A percentile compares a stretch with the other conserved stretches of the same genome.
Evolutionary conservation across 345 rosid species (phyloP).

Genomic region (Cardamine chenopodiifolia): DNA sequence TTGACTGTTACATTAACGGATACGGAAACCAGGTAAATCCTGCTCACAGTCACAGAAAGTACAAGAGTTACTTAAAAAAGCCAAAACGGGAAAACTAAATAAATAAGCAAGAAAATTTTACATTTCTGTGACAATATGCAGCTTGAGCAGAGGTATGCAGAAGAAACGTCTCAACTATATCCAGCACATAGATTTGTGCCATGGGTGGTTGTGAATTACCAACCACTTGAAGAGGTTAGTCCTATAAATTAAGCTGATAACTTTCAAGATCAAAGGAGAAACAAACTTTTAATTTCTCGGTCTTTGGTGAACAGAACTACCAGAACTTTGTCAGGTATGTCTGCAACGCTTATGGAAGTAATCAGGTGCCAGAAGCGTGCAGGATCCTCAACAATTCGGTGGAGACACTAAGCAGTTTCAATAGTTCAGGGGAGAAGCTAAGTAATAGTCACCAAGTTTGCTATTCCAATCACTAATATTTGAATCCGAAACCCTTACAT

Average conservation of each 20-base stretch:
- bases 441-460: slow-evolving; percentile 34
- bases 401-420: slow-evolving; percentile 29
- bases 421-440: slow-evolving; percentile 34
- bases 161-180: slow-evolving; percentile 56
- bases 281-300: not conserved
- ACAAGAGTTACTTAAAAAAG: not conserved
- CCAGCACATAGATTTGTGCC: slow-evolving; percentile 71
- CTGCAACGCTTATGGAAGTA: slow-evolving; percentile 64
- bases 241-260: not conserved
- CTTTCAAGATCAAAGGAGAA: slow-evolving; percentile 8
- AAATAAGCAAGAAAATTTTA: not conserved
- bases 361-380: slow-evolving; percentile 56
- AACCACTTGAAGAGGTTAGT: slow-evolving; percentile 58
- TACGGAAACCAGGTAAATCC: slow-evolving; percentile 53
- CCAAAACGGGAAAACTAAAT: not conserved
- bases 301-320: slow-evolving; percentile 52
- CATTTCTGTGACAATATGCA: slow-evolving; percentile 30
- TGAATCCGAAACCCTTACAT: not conserved
- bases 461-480: slow-evolving; percentile 21
- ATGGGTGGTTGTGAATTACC: slow-evolving; percentile 66
- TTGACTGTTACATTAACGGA: slow-evolving; percentile 62
- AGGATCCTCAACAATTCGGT: slow-evolving; percentile 21
- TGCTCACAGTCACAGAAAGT: not conserved
- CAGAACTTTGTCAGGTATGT: slow-evolving; percentile 52
- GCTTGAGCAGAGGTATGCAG: slow-evolving; percentile 56